A percentile compares a stretch with the other conserved stretches of the same genome.
These are phyloP conservation scores for Fragaria iinumae DNA, from an alignment of 306 rosid genomes.

Conservation along the genomic window DNA sequence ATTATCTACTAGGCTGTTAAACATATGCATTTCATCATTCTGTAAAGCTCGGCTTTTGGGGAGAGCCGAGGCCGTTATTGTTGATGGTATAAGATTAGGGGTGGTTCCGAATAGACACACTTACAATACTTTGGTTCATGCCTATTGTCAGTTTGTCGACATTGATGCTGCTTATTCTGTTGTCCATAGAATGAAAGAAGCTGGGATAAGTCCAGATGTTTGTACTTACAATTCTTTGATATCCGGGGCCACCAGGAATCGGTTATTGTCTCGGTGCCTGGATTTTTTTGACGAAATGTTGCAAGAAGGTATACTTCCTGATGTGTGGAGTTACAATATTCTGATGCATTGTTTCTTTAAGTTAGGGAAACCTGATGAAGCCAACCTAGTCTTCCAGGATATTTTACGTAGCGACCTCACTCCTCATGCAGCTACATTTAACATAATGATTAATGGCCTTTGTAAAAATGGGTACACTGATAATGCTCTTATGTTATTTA, in stretches of 20 bases:
- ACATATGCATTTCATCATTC: slow-evolving; percentile 55
- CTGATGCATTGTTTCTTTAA: slow-evolving; percentile 69
- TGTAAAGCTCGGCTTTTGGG: slow-evolving; percentile 47
- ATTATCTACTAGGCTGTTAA: slow-evolving; percentile 66
- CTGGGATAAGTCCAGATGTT: slow-evolving; percentile 65
- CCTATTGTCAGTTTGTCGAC: slow-evolving; percentile 55
- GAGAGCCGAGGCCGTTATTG: slow-evolving; percentile 55
- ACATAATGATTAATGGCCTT: slow-evolving; percentile 67
- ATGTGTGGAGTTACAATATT: slow-evolving; percentile 70
- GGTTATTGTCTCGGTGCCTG: slow-evolving; percentile 34
- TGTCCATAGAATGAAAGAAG: slow-evolving; percentile 65
- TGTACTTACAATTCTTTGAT: slow-evolving; percentile 68
- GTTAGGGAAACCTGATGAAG: slow-evolving; percentile 72
- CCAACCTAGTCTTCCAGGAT: slow-evolving; percentile 50
- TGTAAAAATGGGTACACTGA: slow-evolving; percentile 55
- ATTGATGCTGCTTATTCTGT: slow-evolving; percentile 51
- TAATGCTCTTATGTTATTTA: slow-evolving; percentile 61
- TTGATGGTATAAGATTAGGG: slow-evolving; percentile 65
- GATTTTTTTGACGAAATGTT: slow-evolving; percentile 73
- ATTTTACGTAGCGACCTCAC: slow-evolving; percentile 31
- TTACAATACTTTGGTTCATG: slow-evolving; percentile 71
- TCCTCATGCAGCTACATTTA: slow-evolving; percentile 48
- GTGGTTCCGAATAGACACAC: slow-evolving; percentile 63
- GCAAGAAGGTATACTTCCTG: slow-evolving; percentile 49
- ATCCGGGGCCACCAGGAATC: slow-evolving; percentile 47